phyloP scores from a whole-genome alignment of 306 rosid species.

The Gastrolobium villosum region DNA sequence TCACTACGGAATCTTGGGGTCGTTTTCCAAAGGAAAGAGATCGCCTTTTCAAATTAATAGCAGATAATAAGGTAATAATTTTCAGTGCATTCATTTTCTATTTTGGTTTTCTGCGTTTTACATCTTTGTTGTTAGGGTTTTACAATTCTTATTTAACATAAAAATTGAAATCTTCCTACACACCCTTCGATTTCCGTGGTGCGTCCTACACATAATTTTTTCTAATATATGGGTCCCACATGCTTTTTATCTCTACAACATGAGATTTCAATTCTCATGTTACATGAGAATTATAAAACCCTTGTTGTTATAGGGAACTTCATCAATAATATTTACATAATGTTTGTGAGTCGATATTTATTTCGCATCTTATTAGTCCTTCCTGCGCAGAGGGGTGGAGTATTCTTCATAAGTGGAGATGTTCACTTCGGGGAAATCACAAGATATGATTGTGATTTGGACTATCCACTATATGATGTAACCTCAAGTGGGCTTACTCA shows the following conservation, averaged over 20 bases:
- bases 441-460: conserved; percentile 78
- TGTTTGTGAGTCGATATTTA: conserved; percentile 24
- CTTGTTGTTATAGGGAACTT: conserved; percentile 10
- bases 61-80: conserved; percentile 71
- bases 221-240: no score
- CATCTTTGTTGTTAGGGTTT: conserved; percentile 34
- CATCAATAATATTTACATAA: neutral
- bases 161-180: no score
- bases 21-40: conserved; percentile 89
- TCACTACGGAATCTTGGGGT: conserved; percentile 82
- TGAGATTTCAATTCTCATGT: no score
- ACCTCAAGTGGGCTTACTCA: conserved; percentile 89
- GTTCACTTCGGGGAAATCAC: conserved; percentile 92
- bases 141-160: no score
- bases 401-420: conserved; percentile 84
- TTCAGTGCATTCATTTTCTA: conserved; percentile 17
- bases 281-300: no score
- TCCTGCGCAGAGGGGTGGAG: conserved; percentile 72
- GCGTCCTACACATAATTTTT: no score
- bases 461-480: conserved; percentile 79
- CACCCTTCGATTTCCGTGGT: no score
- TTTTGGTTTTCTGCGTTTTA: conserved; percentile 2
- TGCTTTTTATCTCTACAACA: no score
- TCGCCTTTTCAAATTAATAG: conserved; percentile 72
- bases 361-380: conserved; percentile 42